Conservation (phyloP, 768 basidiomycete genomes). For the Suillus subalutaceus region DNA sequence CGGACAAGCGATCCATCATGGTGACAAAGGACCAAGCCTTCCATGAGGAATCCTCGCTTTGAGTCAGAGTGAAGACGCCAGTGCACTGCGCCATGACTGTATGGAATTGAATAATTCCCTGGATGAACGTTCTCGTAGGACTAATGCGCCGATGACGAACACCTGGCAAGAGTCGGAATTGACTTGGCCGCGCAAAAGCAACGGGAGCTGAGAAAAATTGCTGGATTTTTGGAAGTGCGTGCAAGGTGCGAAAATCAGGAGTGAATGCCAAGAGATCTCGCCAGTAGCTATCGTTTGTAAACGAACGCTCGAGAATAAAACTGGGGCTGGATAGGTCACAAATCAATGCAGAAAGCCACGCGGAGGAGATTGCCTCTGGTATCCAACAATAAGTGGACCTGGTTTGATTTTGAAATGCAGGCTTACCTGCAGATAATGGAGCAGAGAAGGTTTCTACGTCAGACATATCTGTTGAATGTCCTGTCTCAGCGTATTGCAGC, state of each 20-base stretch:
- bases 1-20: conserved; percentile 7
- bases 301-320: conserved; percentile 4
- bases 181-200: conserved; percentile 1
- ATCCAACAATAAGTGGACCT: not conserved
- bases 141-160: not conserved
- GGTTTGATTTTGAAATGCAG: not conserved
- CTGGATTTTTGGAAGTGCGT: conserved; percentile 6
- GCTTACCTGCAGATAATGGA: not conserved
- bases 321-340: not conserved
- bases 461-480: not conserved
- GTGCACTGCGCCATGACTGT: conserved; percentile 11
- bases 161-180: conserved; percentile 6
- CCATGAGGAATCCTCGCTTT: conserved; percentile 12
- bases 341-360: conserved; percentile 8
- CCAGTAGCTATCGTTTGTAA: conserved; percentile 14
- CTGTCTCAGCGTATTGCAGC: not conserved
- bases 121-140: conserved; percentile 2
- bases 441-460: not conserved
- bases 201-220: conserved; percentile 8
- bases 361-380: conserved; percentile 2
- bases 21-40: conserved; percentile 12
- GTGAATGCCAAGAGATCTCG: conserved; percentile 12
- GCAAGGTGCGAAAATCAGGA: conserved; percentile 12
- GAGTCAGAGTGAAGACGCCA: conserved; percentile 10
- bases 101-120: conserved; percentile 12